phyloP scores from a whole-genome alignment of 2,329 filamentous ascomycete species.

The Spiromastix sp. region DNA sequence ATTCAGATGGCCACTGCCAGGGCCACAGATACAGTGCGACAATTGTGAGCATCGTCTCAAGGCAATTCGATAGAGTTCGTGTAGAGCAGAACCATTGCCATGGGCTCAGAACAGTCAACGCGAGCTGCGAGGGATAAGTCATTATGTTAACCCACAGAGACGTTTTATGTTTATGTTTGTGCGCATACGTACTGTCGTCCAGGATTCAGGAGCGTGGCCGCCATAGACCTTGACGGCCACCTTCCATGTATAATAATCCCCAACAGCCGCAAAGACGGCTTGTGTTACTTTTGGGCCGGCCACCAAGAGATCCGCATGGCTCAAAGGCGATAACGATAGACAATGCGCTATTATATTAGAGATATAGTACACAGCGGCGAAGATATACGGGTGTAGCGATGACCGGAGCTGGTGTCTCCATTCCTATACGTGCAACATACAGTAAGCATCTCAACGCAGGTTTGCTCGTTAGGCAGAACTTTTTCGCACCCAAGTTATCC shows the following conservation, averaged over 20 bases:
- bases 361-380: conserved; percentile 62
- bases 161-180: not conserved
- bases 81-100: conserved; percentile 98
- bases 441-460: too few relatives aligned
- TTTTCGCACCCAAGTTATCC: conserved; percentile 81
- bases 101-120: conserved; percentile 62
- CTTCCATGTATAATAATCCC: conserved; percentile 83
- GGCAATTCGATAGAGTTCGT: conserved; percentile 83
- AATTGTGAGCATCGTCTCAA: conserved; percentile 81
- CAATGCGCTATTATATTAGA: conserved; percentile 47
- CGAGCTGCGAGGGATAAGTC: conserved; percentile 42
- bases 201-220: conserved; percentile 49
- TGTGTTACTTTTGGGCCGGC: conserved; percentile 66
- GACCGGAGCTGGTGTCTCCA: conserved; percentile 82
- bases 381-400: conserved; percentile 81
- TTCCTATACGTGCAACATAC: conserved; percentile 59
- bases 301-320: conserved; percentile 57
- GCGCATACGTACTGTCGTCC: conserved; percentile 53
- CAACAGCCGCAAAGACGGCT: conserved; percentile 62
- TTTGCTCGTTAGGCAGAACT: conserved; percentile 4
- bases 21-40: conserved; percentile 76
- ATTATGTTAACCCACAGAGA: too few relatives aligned
- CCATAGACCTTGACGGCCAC: conserved; percentile 68
- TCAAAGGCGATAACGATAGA: conserved; percentile 43
- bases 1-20: conserved; percentile 54